Base-by-base conservation (phyloP, 768 basidiomycete genomes). In the Dioszegia aurantiaca region DNA sequence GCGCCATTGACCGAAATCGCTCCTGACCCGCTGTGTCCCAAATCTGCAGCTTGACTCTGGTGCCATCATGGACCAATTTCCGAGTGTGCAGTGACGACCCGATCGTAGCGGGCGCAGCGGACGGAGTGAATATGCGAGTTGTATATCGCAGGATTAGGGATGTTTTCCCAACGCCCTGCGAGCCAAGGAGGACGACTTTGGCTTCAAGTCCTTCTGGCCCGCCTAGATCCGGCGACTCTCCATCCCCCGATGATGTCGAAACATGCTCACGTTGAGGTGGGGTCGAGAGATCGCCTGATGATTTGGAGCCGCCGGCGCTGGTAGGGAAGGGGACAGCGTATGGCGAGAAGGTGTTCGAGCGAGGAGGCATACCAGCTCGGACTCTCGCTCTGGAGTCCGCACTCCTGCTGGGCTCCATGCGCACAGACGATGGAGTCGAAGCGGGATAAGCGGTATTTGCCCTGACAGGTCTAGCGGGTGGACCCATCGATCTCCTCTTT, bases 11-110 rank as follows among this genome's bases (percentile, higher is more conserved):
- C n/a, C 70, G 43, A 55, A 73, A 75, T 11, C 72, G 45, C 44
- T 76, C 74, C 54, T 74, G 72, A n/a, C 74, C 74, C 8, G 74
- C 74, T 11, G 74, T 74, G 47, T 76, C 74, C 74, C 74, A 76
- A 10, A 76, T 72, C 48, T 74, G 72, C 12, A 74, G 55, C 30
- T 70, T 67, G 0, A 76, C 62, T 30, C 65, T 44, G 4, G 64
- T 59, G 21, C 74, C 74, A n/a, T 58, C 54, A 30, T 73, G 70
- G 6, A 69, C 62, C n/a, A 70, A 60, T 48, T 76, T 76, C 23
- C 74, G 48, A 0, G 74, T 72, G 44, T 67, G 65, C 3, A 76
- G 58, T 4, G 66, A 67, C 1, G 72, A 67, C 2, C 68, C 70
- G 37, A 76, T 67, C 2, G 72, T 76, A 14, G 69, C 58, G 0